These are phyloP conservation scores for Fusarium sp. DNA, from an alignment of 2,329 filamentous ascomycete genomes.

Conservation along the genomic window DNA sequence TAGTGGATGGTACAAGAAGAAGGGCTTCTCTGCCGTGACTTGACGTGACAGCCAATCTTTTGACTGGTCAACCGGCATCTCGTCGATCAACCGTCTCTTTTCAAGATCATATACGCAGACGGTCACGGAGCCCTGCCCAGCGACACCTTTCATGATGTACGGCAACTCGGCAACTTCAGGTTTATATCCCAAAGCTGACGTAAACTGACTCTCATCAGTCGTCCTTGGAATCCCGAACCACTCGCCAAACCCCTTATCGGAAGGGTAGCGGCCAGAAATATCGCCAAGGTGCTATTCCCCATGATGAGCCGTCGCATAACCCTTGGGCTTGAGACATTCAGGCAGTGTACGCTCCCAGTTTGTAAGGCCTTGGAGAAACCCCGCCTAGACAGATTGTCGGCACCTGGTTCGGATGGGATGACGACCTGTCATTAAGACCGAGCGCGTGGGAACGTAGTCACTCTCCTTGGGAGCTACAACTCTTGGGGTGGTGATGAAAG, in stretches of 20 bases:
- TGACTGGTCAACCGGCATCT: conserved; percentile 45
- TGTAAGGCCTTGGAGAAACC: conserved; percentile 47
- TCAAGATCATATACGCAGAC: conserved; percentile 48
- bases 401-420: conserved; percentile 50
- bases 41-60: conserved; percentile 46
- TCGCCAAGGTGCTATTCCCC: conserved; percentile 51
- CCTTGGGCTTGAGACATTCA: conserved; percentile 42
- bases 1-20: conserved; percentile 48
- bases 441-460: conserved; percentile 48
- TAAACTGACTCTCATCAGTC: conserved; percentile 50
- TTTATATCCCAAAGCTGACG: conserved; percentile 44
- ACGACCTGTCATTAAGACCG: conserved; percentile 48
- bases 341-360: conserved; percentile 46
- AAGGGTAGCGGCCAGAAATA: conserved; percentile 47
- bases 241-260: conserved; percentile 49
- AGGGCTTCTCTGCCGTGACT: conserved; percentile 35
- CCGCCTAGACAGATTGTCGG: conserved; percentile 46
- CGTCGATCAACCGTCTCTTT: conserved; percentile 44
- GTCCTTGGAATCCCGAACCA: conserved; percentile 51
- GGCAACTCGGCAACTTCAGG: conserved; percentile 47
- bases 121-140: conserved; percentile 42
- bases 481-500: neutral
- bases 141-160: conserved; percentile 47
- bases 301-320: conserved; percentile 46
- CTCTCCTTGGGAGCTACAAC: conserved; percentile 32